phyloP scores from a whole-genome alignment of 2,329 filamentous ascomycete species.

The Epichloe elymi region DNA sequence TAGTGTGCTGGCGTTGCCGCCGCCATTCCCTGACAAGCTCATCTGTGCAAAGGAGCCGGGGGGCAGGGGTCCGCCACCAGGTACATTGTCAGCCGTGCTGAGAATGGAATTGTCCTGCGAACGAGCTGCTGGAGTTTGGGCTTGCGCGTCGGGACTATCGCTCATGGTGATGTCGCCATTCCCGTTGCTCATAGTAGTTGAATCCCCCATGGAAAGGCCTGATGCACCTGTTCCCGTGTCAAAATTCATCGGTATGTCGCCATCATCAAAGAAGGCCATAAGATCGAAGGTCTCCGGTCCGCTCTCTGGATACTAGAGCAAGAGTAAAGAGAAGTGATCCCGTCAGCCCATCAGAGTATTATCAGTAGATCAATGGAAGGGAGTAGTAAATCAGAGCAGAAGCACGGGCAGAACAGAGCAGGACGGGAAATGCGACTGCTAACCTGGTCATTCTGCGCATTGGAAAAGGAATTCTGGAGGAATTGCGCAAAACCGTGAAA shows the following conservation, averaged over 20 bases:
- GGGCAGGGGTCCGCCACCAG: slow-evolving; percentile 29
- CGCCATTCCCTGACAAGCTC: slow-evolving; percentile 14
- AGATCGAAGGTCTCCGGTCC: slow-evolving; percentile 23
- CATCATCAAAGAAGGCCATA: slow-evolving; percentile 31
- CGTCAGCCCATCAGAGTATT: slow-evolving; percentile 1
- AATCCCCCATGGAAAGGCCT: slow-evolving; percentile 8
- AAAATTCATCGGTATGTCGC: slow-evolving; percentile 30
- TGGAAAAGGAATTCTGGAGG: background rate
- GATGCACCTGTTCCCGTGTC: slow-evolving; percentile 20
- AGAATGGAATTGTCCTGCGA: slow-evolving; percentile 20
- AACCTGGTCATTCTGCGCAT: slow-evolving; percentile 5
- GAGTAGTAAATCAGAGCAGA: background rate
- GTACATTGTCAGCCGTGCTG: slow-evolving; percentile 22
- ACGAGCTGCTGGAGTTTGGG: slow-evolving; percentile 15
- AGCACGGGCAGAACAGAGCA: background rate
- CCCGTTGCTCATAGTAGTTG: slow-evolving; percentile 11
- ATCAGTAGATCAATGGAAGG: background rate
- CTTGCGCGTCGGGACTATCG: slow-evolving; percentile 12
- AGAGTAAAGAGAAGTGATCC: background rate
- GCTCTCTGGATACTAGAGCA: slow-evolving; percentile 7
- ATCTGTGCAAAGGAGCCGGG: slow-evolving; percentile 22
- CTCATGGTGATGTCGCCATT: slow-evolving; percentile 8
- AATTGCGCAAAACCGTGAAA: slow-evolving; percentile 5
- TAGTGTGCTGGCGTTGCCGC: slow-evolving; percentile 24
- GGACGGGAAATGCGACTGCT: background rate